Base-by-base conservation (phyloP, 371 early-diverging fungal genomes). In the Funneliformis caledonium region DNA sequence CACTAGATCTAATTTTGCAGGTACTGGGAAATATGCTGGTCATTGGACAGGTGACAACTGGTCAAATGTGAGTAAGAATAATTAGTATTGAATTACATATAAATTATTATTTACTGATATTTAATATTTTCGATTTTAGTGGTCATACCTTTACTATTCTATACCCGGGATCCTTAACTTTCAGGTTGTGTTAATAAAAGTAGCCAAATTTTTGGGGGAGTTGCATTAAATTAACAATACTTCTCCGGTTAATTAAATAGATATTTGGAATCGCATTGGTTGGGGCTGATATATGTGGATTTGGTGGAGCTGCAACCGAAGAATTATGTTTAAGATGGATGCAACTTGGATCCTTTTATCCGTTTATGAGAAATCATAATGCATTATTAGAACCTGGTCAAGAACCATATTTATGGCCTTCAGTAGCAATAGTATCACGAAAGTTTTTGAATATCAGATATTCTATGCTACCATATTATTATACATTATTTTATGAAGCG, bases 221-320 rank as follows among this genome's bases (percentile, higher is more conserved):
- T 37, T 56, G 6, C 0, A 56, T 56, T 6, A 4, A 56, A 16
- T 19, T 19, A 16, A 52, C 16, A 1, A 83, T 45, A 88, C 87
- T 8, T 84, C 90, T 43, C 81, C 91, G n/a, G 89, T 87, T 76
- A 78, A 90, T 64, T 76, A 88, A 91, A 81, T 88, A 90, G 76
- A 56, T 93, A 50, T 93, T 89, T 72, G 93, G 93, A 4, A 88
- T 93, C 61, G 93, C 93, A 8, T 88, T 90, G 76, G 83, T 84
- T n/a, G 93, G 93, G 2, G 85, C 93, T 11, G 93, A 93, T 72
- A 89, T 93, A 72, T 92, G 93, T 75, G 93, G 93, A 7, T 93
- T 93, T 81, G 85, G 86, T 64, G 90, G 89, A 10, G 83, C 88
- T 70, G 83, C 90, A 4, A 84, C 83, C n/a, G 86, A 89, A 33